Conservation (phyloP, 345 rosid species). For the Linum trigynum region DNA sequence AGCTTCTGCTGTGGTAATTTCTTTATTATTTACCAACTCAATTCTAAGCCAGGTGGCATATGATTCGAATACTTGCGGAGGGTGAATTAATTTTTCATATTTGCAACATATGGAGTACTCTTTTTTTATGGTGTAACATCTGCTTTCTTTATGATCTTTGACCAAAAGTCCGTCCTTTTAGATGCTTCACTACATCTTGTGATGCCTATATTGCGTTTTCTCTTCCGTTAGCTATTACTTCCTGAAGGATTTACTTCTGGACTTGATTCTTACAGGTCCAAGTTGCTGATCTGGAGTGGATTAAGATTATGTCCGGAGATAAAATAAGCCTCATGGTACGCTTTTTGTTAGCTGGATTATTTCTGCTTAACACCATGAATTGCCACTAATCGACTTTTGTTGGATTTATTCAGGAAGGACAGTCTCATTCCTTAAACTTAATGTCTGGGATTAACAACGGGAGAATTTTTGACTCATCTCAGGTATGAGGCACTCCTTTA, state of each 20-base stretch:
- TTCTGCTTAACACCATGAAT: background rate
- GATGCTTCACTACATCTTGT: background rate
- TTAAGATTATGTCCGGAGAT: slow-evolving; percentile 64
- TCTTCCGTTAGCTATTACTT: slow-evolving; percentile 1
- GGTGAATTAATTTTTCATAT: background rate
- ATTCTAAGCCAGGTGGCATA: background rate
- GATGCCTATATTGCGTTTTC: slow-evolving; percentile 7
- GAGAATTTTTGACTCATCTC: slow-evolving; percentile 57
- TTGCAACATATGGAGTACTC: background rate
- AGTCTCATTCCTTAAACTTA: slow-evolving; percentile 41
- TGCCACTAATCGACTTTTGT: slow-evolving; percentile 10
- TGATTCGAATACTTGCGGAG: background rate
- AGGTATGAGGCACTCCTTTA: slow-evolving; percentile 44
- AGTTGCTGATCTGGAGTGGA: slow-evolving; percentile 92
- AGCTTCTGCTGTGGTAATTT: slow-evolving; percentile 65
- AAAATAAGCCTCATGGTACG: slow-evolving; percentile 81
- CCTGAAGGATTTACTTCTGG: slow-evolving; percentile 12
- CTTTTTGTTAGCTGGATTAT: slow-evolving; percentile 11
- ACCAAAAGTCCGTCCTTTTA: background rate
- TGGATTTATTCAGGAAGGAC: slow-evolving; percentile 59
- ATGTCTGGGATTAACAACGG: slow-evolving; percentile 68
- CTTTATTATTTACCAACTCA: slow-evolving; percentile 7
- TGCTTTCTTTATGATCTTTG: background rate
- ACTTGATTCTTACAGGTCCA: slow-evolving; percentile 47
- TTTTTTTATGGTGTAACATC: background rate